Percentiles rank a stretch among this genome's conserved stretches.
Conservation (phyloP, 176 grass and related monocot genomes). For the Phoenix roebelenii region DNA sequence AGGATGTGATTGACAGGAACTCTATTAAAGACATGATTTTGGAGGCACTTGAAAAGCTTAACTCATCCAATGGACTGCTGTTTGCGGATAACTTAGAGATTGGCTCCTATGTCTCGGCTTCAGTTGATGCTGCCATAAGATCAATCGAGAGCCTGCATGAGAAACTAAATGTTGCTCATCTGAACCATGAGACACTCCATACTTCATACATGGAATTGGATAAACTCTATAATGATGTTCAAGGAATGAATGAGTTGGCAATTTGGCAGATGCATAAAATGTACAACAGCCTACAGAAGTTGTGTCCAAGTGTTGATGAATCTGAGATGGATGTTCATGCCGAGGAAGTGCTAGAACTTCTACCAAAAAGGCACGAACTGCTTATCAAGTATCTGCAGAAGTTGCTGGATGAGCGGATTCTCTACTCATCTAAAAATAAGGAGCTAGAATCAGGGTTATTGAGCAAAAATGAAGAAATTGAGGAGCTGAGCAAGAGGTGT, state of each 20-base stretch:
- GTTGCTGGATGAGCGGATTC: conserved; percentile 37
- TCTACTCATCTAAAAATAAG: conserved; percentile 34
- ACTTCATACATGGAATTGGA: conserved; percentile 34
- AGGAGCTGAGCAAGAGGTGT: conserved; percentile 59
- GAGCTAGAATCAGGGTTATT: conserved; percentile 50
- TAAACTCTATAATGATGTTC: conserved; percentile 27
- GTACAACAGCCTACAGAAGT: conserved; percentile 15
- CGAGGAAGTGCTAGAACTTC: conserved; percentile 32
- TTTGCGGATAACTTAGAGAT: conserved; percentile 32
- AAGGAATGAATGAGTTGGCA: conserved; percentile 46
- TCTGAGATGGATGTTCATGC: conserved; percentile 20
- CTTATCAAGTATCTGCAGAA: conserved; percentile 47
- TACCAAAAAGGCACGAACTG: conserved; percentile 42
- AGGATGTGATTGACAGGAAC: too few relatives aligned
- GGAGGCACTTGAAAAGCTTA: conserved; percentile 44
- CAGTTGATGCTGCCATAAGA: conserved; percentile 38
- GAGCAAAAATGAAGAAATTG: conserved; percentile 62
- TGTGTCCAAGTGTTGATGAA: conserved; percentile 28
- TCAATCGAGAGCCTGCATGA: conserved; percentile 43
- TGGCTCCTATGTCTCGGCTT: conserved; percentile 26
- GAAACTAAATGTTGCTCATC: conserved; percentile 42
- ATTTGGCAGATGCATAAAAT: conserved; percentile 38
- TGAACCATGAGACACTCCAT: conserved; percentile 38
- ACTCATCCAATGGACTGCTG: conserved; percentile 14
- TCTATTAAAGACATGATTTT: conserved; percentile 6